Evolutionary conservation across 2,329 filamentous ascomycete genomes (phyloP).

Genomic region (Sporothrix pallida): DNA sequence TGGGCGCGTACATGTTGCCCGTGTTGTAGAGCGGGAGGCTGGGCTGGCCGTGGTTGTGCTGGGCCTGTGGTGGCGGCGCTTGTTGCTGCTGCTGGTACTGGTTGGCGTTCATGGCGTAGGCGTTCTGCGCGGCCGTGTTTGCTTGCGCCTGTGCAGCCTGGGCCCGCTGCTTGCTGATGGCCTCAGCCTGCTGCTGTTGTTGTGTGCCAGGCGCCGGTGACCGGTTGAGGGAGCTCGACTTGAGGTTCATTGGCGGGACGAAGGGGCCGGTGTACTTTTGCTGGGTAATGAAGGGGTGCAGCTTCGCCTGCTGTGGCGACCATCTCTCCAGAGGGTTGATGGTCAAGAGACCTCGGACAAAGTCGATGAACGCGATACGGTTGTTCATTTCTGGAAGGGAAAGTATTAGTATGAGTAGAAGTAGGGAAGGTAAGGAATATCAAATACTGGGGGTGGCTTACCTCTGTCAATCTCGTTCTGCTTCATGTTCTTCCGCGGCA

Average conservation of each 20-base stretch:
- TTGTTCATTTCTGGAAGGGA: conserved; percentile 87
- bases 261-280: conserved; percentile 97
- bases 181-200: conserved; percentile 94
- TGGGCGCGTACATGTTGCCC: conserved; percentile 69
- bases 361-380: conserved; percentile 95
- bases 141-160: conserved; percentile 75
- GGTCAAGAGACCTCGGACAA: conserved; percentile 88
- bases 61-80: conserved; percentile 41
- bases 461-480: conserved; percentile 94
- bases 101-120: conserved; percentile 62
- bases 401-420: background rate
- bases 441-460: conserved; percentile 50
- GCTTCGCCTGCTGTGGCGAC: conserved; percentile 96
- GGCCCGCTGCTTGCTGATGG: conserved; percentile 87
- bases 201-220: conserved; percentile 92
- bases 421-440: background rate
- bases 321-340: conserved; percentile 96
- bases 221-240: conserved; percentile 81
- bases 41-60: conserved; percentile 35
- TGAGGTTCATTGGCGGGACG: conserved; percentile 95
- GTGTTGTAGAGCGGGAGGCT: conserved; percentile 75
- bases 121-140: conserved; percentile 68
- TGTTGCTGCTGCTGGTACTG: conserved; percentile 54
- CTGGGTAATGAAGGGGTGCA: conserved; percentile 98
- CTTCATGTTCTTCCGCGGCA: conserved; percentile 99